These are phyloP conservation scores for Microdochium nivale DNA, from an alignment of 2,329 filamentous ascomycete genomes.

Conservation along the genomic window DNA sequence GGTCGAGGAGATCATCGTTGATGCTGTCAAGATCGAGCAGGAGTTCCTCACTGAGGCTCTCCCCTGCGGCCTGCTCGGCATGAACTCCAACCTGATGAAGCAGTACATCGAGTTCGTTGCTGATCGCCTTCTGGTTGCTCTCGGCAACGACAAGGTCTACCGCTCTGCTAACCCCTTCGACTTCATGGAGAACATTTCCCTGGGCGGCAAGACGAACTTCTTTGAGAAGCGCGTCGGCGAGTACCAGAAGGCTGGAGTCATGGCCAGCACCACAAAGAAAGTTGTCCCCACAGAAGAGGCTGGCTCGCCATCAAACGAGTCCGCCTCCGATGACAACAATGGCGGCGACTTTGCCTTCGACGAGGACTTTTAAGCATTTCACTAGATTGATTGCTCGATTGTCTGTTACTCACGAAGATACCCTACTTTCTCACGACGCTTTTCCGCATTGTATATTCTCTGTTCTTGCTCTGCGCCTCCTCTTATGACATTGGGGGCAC, in stretches of 20 bases:
- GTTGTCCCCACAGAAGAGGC: constrained; percentile 28
- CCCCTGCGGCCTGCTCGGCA: constrained; percentile 85
- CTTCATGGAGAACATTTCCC: constrained; percentile 99
- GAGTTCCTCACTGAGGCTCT: constrained; percentile 97
- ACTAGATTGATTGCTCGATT: constrained; percentile 4
- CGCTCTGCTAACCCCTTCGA: constrained; percentile 93
- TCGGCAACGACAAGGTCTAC: constrained; percentile 93
- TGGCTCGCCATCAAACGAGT: constrained; percentile 33
- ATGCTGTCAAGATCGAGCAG: constrained; percentile 91
- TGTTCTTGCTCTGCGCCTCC: not conserved
- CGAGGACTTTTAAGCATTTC: constrained; percentile 75
- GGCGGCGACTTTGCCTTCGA: constrained; percentile 86
- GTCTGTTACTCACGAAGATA: constrained; percentile 9
- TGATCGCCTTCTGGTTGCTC: constrained; percentile 83
- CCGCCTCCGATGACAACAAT: constrained; percentile 39
- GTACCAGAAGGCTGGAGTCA: constrained; percentile 99
- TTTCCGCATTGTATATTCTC: constrained; percentile 10
- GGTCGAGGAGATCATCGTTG: constrained; percentile 81
- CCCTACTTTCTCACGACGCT: constrained; percentile 12
- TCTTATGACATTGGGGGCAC: not conserved
- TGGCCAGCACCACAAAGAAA: constrained; percentile 80
- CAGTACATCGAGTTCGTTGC: constrained; percentile 99
- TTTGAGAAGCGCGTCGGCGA: constrained; percentile 99
- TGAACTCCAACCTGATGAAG: constrained; percentile 97
- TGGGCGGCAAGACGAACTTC: constrained; percentile 99